Evolutionary conservation across 2,329 filamentous ascomycete species (phyloP).

Genomic region (Coniochaeta prunicola): DNA sequence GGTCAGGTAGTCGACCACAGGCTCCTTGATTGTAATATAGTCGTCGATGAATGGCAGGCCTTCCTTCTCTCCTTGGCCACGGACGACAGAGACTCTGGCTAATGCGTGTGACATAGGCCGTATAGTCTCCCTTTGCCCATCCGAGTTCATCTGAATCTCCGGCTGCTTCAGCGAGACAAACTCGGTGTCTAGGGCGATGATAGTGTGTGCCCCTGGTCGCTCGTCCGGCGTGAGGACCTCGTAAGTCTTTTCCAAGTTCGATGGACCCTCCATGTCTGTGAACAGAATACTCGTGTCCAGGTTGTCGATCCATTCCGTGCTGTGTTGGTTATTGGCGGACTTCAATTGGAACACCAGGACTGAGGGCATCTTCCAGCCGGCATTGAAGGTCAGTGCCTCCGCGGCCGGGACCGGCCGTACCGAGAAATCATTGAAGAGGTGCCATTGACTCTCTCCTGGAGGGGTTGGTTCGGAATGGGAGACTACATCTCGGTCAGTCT

Average conservation of each 20-base stretch:
- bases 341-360: constrained; percentile 84
- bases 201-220: constrained; percentile 60
- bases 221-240: constrained; percentile 54
- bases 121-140: constrained; percentile 86
- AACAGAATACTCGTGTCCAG: constrained; percentile 84
- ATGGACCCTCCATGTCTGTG: constrained; percentile 47
- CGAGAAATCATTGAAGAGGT: constrained; percentile 95
- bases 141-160: constrained; percentile 93
- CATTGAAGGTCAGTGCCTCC: constrained; percentile 84
- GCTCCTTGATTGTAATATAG: constrained; percentile 86
- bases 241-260: constrained; percentile 49
- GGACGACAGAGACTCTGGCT: constrained; percentile 85
- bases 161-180: constrained; percentile 90
- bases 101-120: constrained; percentile 84
- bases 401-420: constrained; percentile 73
- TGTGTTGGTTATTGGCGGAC: constrained; percentile 70
- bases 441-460: constrained; percentile 68
- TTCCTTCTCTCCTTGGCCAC: constrained; percentile 70
- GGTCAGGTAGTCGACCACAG: constrained; percentile 91
- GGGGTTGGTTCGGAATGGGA: constrained; percentile 56
- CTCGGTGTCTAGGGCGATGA: constrained; percentile 89
- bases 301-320: constrained; percentile 76
- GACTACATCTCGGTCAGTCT: constrained; percentile 36
- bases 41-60: constrained; percentile 92
- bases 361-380: constrained; percentile 86